Evolutionary conservation across 1,284 basidiomycete species (phyloP).

Genomic region (Singerocomus inundabilis): DNA sequence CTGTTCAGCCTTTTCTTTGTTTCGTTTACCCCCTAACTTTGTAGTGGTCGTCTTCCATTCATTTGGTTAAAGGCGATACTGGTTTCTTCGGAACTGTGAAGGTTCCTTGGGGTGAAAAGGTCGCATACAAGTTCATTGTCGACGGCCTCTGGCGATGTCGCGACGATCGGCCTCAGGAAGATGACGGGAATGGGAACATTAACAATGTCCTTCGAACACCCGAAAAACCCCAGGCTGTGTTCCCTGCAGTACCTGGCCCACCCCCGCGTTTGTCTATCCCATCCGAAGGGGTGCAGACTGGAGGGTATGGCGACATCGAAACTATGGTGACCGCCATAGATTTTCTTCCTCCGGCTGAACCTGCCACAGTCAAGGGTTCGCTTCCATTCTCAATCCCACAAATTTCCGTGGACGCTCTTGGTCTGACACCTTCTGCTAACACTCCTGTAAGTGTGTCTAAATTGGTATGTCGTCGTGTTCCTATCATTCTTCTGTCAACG

Average conservation of each 20-base stretch:
- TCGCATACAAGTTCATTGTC: conserved; percentile 77
- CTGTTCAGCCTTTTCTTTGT: background rate
- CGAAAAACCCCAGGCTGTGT: conserved; percentile 39
- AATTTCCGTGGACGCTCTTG: conserved; percentile 37
- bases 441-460: conserved; percentile 21
- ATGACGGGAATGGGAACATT: conserved; percentile 60
- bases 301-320: conserved; percentile 21
- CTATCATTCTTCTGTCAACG: background rate
- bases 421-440: conserved; percentile 39
- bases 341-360: conserved; percentile 20
- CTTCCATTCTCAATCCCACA: conserved; percentile 14
- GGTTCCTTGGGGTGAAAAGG: conserved; percentile 63
- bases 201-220: conserved; percentile 73
- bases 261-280: conserved; percentile 20
- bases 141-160: conserved; percentile 67
- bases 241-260: conserved; percentile 6
- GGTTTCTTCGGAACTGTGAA: conserved; percentile 57
- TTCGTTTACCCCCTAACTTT: background rate
- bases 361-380: conserved; percentile 2
- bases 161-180: conserved; percentile 57
- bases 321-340: conserved; percentile 29
- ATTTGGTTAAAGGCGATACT: conserved; percentile 47
- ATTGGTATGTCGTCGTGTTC: conserved; percentile 18
- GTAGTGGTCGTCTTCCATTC: conserved; percentile 66
- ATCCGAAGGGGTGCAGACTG: background rate